Percentiles rank a stretch among this genome's conserved stretches.
Conservation (phyloP, 2,329 filamentous ascomycete species). For the Tolypocladium tundrense region DNA sequence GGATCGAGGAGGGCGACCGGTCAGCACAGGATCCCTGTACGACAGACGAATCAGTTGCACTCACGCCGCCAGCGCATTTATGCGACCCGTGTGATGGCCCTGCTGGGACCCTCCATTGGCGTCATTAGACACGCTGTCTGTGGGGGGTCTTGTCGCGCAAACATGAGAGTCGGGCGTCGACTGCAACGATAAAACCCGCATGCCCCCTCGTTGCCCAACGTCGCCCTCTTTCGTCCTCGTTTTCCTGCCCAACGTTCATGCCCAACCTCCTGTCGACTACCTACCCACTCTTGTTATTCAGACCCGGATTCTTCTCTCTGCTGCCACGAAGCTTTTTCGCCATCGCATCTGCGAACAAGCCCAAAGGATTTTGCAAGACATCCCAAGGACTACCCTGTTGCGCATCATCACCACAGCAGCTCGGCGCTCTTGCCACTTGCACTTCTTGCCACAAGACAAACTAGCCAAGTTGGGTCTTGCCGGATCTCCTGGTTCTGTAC, state of each 20-base stretch:
- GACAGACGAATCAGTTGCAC: conserved; percentile 25
- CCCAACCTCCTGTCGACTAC: conserved; percentile 21
- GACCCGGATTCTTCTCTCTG: not conserved
- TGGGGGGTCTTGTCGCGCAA: conserved; percentile 11
- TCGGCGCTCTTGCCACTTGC: conserved; percentile 13
- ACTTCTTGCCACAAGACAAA: conserved; percentile 11
- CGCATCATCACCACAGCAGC: conserved; percentile 16
- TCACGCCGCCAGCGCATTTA: conserved; percentile 35
- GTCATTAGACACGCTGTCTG: conserved; percentile 9
- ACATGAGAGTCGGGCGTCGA: conserved; percentile 15
- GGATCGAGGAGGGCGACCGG: conserved; percentile 28
- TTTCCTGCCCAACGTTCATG: conserved; percentile 30
- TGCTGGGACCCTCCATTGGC: conserved; percentile 3
- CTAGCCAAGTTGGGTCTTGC: conserved; percentile 14
- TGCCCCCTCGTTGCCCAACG: conserved; percentile 33
- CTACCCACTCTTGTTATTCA: conserved; percentile 10
- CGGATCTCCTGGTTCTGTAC: conserved; percentile 17
- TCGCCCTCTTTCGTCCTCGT: conserved; percentile 15
- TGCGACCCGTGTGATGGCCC: conserved; percentile 36
- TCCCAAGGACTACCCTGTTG: conserved; percentile 17
- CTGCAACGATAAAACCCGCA: conserved; percentile 38
- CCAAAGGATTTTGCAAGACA: conserved; percentile 4
- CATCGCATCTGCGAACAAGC: conserved; percentile 10
- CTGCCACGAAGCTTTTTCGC: conserved; percentile 7
- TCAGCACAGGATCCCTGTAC: conserved; percentile 21